Base-by-base conservation (phyloP, 495 filamentous ascomycete genomes). In the Trichocladium uniseriatum region DNA sequence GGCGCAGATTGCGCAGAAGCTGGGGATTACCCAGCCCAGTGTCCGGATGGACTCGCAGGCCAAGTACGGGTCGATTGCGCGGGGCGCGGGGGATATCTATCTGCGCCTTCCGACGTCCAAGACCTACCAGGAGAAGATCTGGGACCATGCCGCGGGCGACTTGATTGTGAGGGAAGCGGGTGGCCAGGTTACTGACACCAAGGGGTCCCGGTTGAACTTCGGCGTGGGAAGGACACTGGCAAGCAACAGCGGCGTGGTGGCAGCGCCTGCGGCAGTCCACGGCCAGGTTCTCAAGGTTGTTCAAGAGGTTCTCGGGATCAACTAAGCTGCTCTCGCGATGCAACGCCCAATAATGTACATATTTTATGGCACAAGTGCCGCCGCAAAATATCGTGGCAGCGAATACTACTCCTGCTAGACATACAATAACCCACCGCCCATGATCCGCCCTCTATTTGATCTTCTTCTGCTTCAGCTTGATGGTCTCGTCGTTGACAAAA, bases 131-230 rank as follows among this genome's bases (percentile, higher is more conserved):
- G 92, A 99, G 76, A 99, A 99, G 77, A 97, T 99, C 55, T 99
- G 92, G 92, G 92, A 99, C 64, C 92, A 99, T 68, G 94, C 91
- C 27, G 91, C 88, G n/a, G 92, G 92, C 29, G 89, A 94, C 52
- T 66, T 99, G 43, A 90, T 99, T 56, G 89, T 95, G 10, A 77
- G 89, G 40, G 92, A 99, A 67, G 89, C 94, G 5, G 92, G 94
- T 41, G 94, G 91, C 20, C 73, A 84, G 59, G 92, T 98, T 29
- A 94, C 85, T 15, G 92, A 95, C 67, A 83, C 82, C 45, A 76
- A 80, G 52, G 90, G 91, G 38, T 80, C 81, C 57, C 69, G 77
- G 34, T 71, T 99, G 53, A 83, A 97, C 62, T 97, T 97, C 60
- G 79, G 81, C 52, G 76, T 81, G 46, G 92, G 92, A 44, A 77